A percentile compares a stretch with the other conserved stretches of the same genome.
These are phyloP conservation scores for Gamsiella multidivaricata DNA, from an alignment of 192 early-diverging fungal species.

Conservation along the genomic window DNA sequence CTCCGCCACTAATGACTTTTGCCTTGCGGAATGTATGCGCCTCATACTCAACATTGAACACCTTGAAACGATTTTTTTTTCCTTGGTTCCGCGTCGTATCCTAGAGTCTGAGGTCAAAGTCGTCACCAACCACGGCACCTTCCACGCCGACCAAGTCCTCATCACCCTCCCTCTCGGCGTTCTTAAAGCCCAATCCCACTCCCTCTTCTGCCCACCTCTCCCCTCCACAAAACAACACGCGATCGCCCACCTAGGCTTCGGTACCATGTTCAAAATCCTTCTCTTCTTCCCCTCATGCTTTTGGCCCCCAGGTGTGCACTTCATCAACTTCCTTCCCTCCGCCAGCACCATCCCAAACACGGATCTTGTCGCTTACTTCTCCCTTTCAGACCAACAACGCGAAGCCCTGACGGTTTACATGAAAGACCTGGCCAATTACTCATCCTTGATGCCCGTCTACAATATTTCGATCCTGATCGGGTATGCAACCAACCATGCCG, in stretches of 20 bases:
- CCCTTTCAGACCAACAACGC: constrained; percentile 13
- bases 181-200: constrained; percentile 34
- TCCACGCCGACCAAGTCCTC: constrained; percentile 44
- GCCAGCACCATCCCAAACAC: not conserved
- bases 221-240: constrained; percentile 44
- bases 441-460: constrained; percentile 31
- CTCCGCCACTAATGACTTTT: not conserved
- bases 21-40: not conserved
- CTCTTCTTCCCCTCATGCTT: constrained; percentile 40
- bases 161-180: constrained; percentile 58
- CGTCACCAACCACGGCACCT: constrained; percentile 21
- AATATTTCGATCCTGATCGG: constrained; percentile 35
- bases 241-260: constrained; percentile 46
- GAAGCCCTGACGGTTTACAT: constrained; percentile 31
- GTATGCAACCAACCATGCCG: constrained; percentile 43
- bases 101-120: constrained; percentile 37
- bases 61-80: too few relatives aligned
- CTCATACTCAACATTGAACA: not conserved
- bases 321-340: constrained; percentile 42
- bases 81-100: too few relatives aligned
- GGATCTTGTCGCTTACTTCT: not conserved
- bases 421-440: constrained; percentile 42
- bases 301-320: constrained; percentile 37
- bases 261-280: constrained; percentile 58
- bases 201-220: constrained; percentile 48